A percentile compares a stretch with the other conserved stretches of the same genome.
phyloP scores from a whole-genome alignment of 2,329 filamentous ascomycete genomes.

The Sclerotinia sclerotiorum region DNA sequence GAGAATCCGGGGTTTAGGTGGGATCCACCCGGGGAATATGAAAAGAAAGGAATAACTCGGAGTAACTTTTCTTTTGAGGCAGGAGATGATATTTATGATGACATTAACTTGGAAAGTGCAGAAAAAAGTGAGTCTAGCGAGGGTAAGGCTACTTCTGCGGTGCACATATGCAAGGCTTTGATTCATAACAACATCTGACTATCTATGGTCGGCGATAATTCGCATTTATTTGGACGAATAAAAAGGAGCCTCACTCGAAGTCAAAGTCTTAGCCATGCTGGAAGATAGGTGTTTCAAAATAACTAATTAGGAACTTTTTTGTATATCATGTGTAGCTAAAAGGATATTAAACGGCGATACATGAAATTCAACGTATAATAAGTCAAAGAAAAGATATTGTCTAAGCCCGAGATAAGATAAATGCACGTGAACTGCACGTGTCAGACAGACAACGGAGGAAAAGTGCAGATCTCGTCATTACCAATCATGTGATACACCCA shows the following conservation, averaged over 20 bases:
- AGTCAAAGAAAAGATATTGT: neutral
- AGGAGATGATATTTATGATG: neutral
- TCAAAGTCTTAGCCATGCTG: slow-evolving; percentile 15
- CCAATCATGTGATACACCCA: neutral
- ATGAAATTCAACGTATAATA: neutral
- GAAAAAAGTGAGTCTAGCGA: neutral
- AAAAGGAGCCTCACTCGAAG: slow-evolving; percentile 10
- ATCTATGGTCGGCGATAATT: slow-evolving; percentile 17
- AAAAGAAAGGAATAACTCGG: slow-evolving; percentile 1
- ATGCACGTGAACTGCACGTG: slow-evolving; percentile 20
- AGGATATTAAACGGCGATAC: neutral
- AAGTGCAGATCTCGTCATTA: neutral
- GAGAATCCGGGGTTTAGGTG: slow-evolving; percentile 2
- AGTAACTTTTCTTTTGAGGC: neutral
- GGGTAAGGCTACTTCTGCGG: slow-evolving; percentile 8
- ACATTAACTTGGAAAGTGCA: neutral
- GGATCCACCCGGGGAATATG: neutral
- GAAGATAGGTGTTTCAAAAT: slow-evolving; percentile 1
- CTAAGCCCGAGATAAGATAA: neutral
- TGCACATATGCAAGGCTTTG: slow-evolving; percentile 15
- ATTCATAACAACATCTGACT: slow-evolving; percentile 3
- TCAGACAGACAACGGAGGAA: neutral
- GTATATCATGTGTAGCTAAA: neutral
- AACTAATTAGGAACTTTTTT: neutral
- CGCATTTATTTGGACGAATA: neutral